Evolutionary conservation across 768 basidiomycete genomes (phyloP).

Genomic region (Pulveroboletus sp.): DNA sequence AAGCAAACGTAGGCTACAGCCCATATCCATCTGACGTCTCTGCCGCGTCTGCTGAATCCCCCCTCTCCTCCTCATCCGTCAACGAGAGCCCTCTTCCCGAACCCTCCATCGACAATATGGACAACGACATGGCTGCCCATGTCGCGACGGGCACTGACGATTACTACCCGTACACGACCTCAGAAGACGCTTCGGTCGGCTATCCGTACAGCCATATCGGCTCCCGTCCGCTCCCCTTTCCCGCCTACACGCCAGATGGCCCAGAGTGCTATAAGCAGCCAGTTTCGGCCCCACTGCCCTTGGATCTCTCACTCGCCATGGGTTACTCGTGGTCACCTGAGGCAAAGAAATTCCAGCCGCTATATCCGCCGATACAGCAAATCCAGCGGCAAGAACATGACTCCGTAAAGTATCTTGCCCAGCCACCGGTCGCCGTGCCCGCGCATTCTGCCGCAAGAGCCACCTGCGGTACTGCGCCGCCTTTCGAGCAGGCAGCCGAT

Average conservation of each 20-base stretch:
- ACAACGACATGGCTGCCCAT: slow-evolving; percentile 23
- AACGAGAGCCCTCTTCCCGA: slow-evolving; percentile 39
- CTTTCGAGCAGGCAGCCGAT: slow-evolving; percentile 26
- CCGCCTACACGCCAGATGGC: slow-evolving; percentile 19
- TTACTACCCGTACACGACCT: slow-evolving; percentile 23
- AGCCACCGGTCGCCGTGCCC: slow-evolving; percentile 9
- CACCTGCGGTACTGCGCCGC: slow-evolving; percentile 11
- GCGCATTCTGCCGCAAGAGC: slow-evolving; percentile 10
- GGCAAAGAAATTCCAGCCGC: slow-evolving; percentile 34
- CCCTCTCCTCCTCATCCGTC: slow-evolving; percentile 37
- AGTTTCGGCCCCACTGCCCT: slow-evolving; percentile 28
- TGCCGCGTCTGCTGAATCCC: slow-evolving; percentile 33
- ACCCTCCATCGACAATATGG: slow-evolving; percentile 32
- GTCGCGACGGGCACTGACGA: slow-evolving; percentile 25
- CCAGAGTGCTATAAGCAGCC: slow-evolving; percentile 32
- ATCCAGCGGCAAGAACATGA: slow-evolving; percentile 22
- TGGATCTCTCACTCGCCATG: slow-evolving; percentile 32
- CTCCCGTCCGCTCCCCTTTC: slow-evolving; percentile 20
- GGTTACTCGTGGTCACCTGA: slow-evolving; percentile 30
- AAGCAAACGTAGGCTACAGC: slow-evolving; percentile 24
- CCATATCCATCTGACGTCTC: slow-evolving; percentile 37
- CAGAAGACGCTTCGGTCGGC: slow-evolving; percentile 21
- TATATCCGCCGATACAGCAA: slow-evolving; percentile 32
- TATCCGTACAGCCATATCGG: slow-evolving; percentile 24
- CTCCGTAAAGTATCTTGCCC: slow-evolving; percentile 19